phyloP scores from a whole-genome alignment of 1,284 basidiomycete genomes.

The Fomitiporia mediterranea region DNA sequence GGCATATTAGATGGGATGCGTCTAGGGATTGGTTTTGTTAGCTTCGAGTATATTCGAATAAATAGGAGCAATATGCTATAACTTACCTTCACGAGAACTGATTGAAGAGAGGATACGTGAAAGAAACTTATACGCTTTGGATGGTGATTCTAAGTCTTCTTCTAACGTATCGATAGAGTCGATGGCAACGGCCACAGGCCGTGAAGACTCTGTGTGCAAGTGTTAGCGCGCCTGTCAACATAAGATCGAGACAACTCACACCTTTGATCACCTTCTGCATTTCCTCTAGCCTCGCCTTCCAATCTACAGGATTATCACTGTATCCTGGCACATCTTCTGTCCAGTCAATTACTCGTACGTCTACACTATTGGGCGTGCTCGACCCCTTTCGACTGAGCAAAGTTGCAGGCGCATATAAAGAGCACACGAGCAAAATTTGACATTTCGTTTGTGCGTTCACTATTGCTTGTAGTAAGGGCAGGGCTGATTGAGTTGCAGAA shows the following conservation, averaged over 20 bases:
- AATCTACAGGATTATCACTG: constrained; percentile 31
- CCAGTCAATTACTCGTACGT: constrained; percentile 47
- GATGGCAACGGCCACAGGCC: constrained; percentile 51
- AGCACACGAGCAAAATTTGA: constrained; percentile 48
- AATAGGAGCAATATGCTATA: not conserved
- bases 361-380: constrained; percentile 22
- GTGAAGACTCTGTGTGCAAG: constrained; percentile 22
- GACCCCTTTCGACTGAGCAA: constrained; percentile 31
- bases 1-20: constrained; percentile 62
- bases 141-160: constrained; percentile 50
- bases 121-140: constrained; percentile 50
- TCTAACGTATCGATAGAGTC: constrained; percentile 65
- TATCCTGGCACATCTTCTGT: constrained; percentile 54
- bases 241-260: constrained; percentile 29
- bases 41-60: not conserved
- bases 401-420: constrained; percentile 50
- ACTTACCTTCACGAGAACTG: constrained; percentile 41
- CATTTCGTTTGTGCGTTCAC: constrained; percentile 26
- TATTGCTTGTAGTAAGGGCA: constrained; percentile 51
- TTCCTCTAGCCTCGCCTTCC: constrained; percentile 26
- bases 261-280: constrained; percentile 43
- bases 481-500: constrained; percentile 54
- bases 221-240: constrained; percentile 9
- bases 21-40: constrained; percentile 31
- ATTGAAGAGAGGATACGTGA: constrained; percentile 40